Base-by-base conservation (phyloP, 2,329 filamentous ascomycete species). In the Aureobasidium sp. region DNA sequence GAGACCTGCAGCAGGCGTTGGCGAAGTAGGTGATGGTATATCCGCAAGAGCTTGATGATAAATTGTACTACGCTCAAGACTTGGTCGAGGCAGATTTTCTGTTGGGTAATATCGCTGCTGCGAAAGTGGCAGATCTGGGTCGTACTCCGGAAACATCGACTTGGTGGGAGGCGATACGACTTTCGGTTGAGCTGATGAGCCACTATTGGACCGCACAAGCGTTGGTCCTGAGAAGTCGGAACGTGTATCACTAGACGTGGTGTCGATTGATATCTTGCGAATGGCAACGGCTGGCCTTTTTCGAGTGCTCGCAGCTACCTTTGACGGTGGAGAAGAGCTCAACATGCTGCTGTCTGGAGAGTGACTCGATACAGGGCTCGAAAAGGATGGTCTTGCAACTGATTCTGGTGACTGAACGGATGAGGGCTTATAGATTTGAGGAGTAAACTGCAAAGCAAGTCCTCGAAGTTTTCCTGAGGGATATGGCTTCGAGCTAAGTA, bases 61-160 rank as follows among this genome's bases (percentile, higher is more conserved):
- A 2, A 24, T 22, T 24, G 37, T 29, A 17, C 15, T 40, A 2
- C 45, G 47, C 19, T 49, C 35, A 1, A 42, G 35, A 37, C 45
- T 52, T 8, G 58, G 58, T 48, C 54, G 54, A 58, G 54, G 37
- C 5, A 53, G 2, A 31, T 47, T 37, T 5, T 2, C 88, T 87
- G 53, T 45, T 3, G 59, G 59, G 22, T 82, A 87, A 74, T 92
- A 91, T 50, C 83, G 75, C 69, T 92, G 89, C 62, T 85, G 82
- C 61, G 84, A 79, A 3, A 90, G 79, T 5, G 87, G 79, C 27
- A 90, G 70, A 1, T 81, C 81, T 3, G 85, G 86, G 68, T 92
- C 85, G 70, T 91, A 91, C 33, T 82, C 80, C 8, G 89, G 89
- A 68, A 92, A 92, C 68, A 92, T 91, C 27, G 88, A 91, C 35